Conservation (phyloP, 495 filamentous ascomycete genomes). For the Tuber melanosporum region DNA sequence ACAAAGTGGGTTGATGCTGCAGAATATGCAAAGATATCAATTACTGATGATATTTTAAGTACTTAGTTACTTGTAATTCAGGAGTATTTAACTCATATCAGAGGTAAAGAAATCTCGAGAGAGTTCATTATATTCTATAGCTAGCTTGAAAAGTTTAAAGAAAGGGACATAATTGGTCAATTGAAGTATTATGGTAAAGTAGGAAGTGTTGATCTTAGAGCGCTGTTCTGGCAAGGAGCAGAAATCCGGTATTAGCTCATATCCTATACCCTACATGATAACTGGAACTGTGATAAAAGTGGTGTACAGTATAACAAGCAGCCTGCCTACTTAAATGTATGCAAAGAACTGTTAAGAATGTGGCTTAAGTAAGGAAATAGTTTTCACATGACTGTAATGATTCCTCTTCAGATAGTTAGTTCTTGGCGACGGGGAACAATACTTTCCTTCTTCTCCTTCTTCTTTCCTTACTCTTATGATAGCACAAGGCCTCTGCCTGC, state of each 20-base stretch:
- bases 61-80: constrained; percentile 25
- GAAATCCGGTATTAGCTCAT: constrained; percentile 10
- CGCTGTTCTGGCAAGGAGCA: constrained; percentile 17
- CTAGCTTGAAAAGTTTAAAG: constrained; percentile 32
- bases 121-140: constrained; percentile 28
- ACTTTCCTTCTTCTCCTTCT: no score
- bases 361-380: no score
- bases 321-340: not conserved
- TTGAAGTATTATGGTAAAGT: constrained; percentile 22
- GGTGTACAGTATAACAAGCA: constrained; percentile 15
- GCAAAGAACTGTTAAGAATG: no score
- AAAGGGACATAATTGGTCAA: constrained; percentile 26
- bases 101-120: constrained; percentile 27
- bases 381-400: no score
- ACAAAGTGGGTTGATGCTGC: constrained; percentile 28
- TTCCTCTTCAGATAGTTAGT: no score
- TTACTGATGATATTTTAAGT: constrained; percentile 28
- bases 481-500: no score
- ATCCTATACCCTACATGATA: constrained; percentile 18
- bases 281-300: constrained; percentile 29
- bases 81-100: constrained; percentile 14
- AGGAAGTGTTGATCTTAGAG: constrained; percentile 7
- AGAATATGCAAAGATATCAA: constrained; percentile 19
- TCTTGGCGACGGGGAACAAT: no score
- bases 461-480: no score